Conservation (phyloP, 352 stramenopile species). For the Phytophthora capsici region DNA sequence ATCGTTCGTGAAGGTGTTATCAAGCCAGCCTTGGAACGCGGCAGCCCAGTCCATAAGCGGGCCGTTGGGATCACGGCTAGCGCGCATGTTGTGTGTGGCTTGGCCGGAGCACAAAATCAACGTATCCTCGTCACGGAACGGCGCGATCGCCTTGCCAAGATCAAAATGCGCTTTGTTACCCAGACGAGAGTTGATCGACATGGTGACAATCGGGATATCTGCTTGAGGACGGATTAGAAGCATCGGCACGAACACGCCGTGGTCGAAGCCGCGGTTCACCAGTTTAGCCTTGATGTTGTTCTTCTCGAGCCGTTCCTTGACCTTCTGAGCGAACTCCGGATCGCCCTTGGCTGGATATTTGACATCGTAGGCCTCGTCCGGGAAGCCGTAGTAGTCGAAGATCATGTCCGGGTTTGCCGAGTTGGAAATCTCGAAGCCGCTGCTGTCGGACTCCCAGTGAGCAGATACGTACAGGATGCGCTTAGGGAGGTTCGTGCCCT, state of each 20-base stretch:
- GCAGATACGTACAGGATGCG: constrained; percentile 88
- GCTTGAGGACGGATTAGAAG: constrained; percentile 89
- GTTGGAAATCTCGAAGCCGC: constrained; percentile 58
- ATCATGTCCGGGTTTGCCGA: constrained; percentile 63
- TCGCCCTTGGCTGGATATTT: constrained; percentile 82
- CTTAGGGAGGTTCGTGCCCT: constrained; percentile 49
- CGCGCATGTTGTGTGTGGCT: constrained; percentile 49
- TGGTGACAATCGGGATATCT: constrained; percentile 88
- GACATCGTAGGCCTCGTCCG: constrained; percentile 83
- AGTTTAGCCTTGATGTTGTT: constrained; percentile 58
- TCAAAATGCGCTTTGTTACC: constrained; percentile 53
- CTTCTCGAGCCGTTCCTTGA: constrained; percentile 64
- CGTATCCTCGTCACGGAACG: constrained; percentile 68
- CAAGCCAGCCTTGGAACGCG: constrained; percentile 45
- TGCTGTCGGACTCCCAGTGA: constrained; percentile 79
- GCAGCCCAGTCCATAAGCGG: constrained; percentile 32
- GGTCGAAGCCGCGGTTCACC: constrained; percentile 81
- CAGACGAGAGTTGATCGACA: constrained; percentile 69
- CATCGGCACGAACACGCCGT: constrained; percentile 93
- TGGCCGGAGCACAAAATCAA: constrained; percentile 77
- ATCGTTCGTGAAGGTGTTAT: constrained; percentile 33
- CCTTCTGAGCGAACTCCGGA: constrained; percentile 66
- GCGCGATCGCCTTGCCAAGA: constrained; percentile 58
- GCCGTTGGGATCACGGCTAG: constrained; percentile 23
- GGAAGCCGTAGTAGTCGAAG: constrained; percentile 94